Evolutionary conservation across 805 yeast species (phyloP).

Genomic region (Candida methanosorbosa): DNA sequence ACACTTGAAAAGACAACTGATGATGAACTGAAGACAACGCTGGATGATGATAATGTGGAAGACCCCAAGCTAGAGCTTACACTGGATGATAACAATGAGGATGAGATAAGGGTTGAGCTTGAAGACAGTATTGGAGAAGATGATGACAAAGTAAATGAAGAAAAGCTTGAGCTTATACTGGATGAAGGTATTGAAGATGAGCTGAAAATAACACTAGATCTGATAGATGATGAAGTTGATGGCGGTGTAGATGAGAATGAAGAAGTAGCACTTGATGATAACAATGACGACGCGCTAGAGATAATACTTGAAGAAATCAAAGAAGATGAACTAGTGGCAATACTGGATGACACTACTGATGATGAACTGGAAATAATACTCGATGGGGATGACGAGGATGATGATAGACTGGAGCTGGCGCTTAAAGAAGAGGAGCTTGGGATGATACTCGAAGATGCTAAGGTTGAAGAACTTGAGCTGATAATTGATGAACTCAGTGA

Average conservation of each 20-base stretch:
- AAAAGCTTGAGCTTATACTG: not conserved
- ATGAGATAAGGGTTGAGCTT: not conserved
- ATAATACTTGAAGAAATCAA: slow-evolving; percentile 2
- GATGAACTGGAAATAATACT: too few species aligned
- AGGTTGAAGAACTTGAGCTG: not conserved
- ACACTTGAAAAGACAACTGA: not conserved
- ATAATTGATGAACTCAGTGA: not conserved
- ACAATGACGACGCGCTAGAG: not conserved
- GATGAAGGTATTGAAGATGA: not conserved
- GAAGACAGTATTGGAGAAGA: slow-evolving; percentile 2
- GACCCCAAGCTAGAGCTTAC: too few species aligned
- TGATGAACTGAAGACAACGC: not conserved
- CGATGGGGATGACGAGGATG: not conserved
- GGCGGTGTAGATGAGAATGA: slow-evolving; percentile 1
- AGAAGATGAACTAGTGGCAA: not conserved
- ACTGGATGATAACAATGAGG: not conserved
- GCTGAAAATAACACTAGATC: not conserved
- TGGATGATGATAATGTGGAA: too few species aligned
- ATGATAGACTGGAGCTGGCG: too few species aligned
- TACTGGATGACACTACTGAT: too few species aligned
- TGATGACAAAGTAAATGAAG: slow-evolving; percentile 2
- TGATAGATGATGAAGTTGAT: slow-evolving; percentile 2
- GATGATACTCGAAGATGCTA: not conserved
- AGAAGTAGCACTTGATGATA: not conserved
- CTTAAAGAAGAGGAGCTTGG: too few species aligned